Evolutionary conservation across 352 stramenopile genomes (phyloP), one percentile per base, ranked within the genome.

Genomic region (Globisporangium abappressorium): DNA sequence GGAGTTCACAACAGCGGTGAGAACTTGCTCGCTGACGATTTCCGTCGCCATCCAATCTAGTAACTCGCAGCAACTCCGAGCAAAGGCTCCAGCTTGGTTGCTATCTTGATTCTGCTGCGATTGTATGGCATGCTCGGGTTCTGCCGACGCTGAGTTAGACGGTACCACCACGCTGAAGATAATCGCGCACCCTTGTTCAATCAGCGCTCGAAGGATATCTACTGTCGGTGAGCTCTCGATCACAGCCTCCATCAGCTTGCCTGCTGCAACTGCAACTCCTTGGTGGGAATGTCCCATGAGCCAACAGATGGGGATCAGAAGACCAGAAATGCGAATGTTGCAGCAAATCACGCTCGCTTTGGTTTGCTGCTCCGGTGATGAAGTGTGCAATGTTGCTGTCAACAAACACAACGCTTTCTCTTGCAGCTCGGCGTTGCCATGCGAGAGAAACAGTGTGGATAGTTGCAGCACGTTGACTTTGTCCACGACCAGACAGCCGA

Each of bases 271-370:
- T 2, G 57, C 65, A 28, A 65, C 57, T 22, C 15, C 11, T 26
- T 4, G 12, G 3, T 26, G 57, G 1, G 57, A 53, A 63, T 70
- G 65, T 0, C 57, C 65, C 57, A 65, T 47, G 34, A 70, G 34
- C 65, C 65, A 70, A 26, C 46, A 65, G 26, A 70, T n/a, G 20
- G 65, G 36, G 15, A 70, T 70, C 18, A 66, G 43, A 30, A 62
- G 46, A 9, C 65, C 65, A 0, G 65, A 70, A 2, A 62, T 26
- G 18, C 57, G 57, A 4, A 65, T 59, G 9, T 24, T 57, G 24
- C 26, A 33, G 33, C 57, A 70, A 20, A 65, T 18, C 33, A 15
- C 30, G 11, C 36, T 57, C 15, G 15, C n/a, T 54, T 43, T 47
- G 34, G 12, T 26, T 36, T 51, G 28, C 24, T 28, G 46, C 34